Evolutionary conservation across 495 filamentous ascomycete genomes (phyloP), one percentile per base, ranked within the genome.

Genomic region (Penicillium cosmopolitanum): DNA sequence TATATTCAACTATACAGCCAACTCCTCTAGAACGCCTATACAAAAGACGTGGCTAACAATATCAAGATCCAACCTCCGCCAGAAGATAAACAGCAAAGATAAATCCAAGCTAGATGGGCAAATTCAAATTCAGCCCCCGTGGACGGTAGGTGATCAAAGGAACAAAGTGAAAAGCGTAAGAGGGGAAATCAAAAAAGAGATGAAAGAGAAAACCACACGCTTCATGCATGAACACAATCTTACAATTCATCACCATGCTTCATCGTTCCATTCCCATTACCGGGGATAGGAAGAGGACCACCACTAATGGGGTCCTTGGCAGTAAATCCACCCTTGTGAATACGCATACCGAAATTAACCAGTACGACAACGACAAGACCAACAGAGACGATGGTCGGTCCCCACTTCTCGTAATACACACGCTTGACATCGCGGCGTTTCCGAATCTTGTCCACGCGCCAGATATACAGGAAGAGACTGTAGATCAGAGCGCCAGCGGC

Each of bases 341-440:
- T 63, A 1, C 77, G 68, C 50, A 80, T 36, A 2, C 50, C 90
- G 77, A 96, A 95, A 72, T 93, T 96, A 38, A 96, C 66, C 28
- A 82, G 77, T 28, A 96, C 83, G 8, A 92, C 89, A 0, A 80
- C 77, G 16, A 96, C 81, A 52, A 98, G 74, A 23, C 88, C 83
- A 12, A 77, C 58, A 58, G 91, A 93, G n/a, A 98, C 77, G n/a
- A 88, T 67, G 5, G 81, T 93, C 4, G 95, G 95, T 0, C 95
- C 95, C 77, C 83, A 88, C 62, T 85, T 87, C 69, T 98, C 95
- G 70, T 98, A 93, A 77, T 96, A 98, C 1, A 79, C 74, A 8
- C 76, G 73, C 59, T 84, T 89, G 34, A 95, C 92, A 35, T 88
- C 90, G 42, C 85, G 85, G 46, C 94, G 83, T 65, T 85, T 84